These are phyloP conservation scores for Helicocarpus griseus DNA, from an alignment of 2,329 filamentous ascomycete genomes.

Conservation along the genomic window DNA sequence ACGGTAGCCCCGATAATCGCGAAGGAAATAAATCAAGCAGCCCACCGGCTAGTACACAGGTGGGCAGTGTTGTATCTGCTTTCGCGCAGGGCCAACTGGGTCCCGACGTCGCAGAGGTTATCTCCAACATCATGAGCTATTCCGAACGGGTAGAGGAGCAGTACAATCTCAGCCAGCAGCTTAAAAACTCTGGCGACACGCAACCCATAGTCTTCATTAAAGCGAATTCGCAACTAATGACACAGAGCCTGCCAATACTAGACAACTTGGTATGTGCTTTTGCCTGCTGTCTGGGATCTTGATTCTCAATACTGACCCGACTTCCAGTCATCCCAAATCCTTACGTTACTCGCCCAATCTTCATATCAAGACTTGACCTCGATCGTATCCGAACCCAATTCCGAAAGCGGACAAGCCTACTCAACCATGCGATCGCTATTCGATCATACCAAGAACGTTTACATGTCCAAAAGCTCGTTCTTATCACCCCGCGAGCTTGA, in stretches of 20 bases:
- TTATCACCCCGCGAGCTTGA: constrained; percentile 45
- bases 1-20: constrained; percentile 19
- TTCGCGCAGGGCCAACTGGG: constrained; percentile 20
- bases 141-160: constrained; percentile 33
- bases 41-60: neutral
- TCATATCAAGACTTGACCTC: constrained; percentile 48
- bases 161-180: constrained; percentile 26
- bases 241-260: constrained; percentile 51
- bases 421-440: constrained; percentile 52
- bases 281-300: constrained; percentile 6
- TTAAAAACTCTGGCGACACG: constrained; percentile 19
- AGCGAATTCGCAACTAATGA: constrained; percentile 40
- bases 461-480: constrained; percentile 47
- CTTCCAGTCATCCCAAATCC: constrained; percentile 47
- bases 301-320: constrained; percentile 6
- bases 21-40: neutral
- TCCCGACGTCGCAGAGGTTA: constrained; percentile 29
- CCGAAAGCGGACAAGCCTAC: constrained; percentile 52
- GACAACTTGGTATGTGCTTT: constrained; percentile 46
- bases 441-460: constrained; percentile 54
- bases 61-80: constrained; percentile 14
- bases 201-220: constrained; percentile 31
- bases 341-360: constrained; percentile 48
- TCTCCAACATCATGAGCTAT: constrained; percentile 35
- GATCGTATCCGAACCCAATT: constrained; percentile 47